Evolutionary conservation across 345 rosid genomes (phyloP).

Genomic region (Brassica incana): DNA sequence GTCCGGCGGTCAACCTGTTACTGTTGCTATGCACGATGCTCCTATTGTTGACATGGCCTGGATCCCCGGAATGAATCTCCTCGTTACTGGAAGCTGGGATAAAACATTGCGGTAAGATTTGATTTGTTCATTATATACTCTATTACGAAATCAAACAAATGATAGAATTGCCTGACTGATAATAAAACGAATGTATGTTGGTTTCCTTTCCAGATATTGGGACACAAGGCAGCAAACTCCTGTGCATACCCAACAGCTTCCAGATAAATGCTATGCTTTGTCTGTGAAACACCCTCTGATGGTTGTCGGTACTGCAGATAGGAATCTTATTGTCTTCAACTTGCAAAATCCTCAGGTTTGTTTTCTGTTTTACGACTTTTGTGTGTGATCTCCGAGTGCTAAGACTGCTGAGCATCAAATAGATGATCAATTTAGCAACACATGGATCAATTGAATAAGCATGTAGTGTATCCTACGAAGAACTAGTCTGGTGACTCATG

Average conservation of each 20-base stretch:
- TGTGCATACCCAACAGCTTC: slow-evolving; percentile 90
- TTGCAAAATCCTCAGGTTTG: slow-evolving; percentile 91
- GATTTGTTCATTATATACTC: not conserved
- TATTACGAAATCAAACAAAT: not conserved
- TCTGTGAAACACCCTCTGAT: slow-evolving; percentile 84
- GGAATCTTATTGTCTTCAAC: slow-evolving; percentile 82
- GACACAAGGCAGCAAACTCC: slow-evolving; percentile 86
- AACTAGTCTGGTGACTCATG: not conserved
- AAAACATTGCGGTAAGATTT: slow-evolving; percentile 72
- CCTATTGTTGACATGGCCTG: slow-evolving; percentile 82
- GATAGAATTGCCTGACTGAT: not conserved
- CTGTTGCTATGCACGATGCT: slow-evolving; percentile 94
- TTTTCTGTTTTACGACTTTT: not conserved
- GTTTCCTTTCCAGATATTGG: slow-evolving; percentile 67
- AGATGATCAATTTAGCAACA: not conserved
- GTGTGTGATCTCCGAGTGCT: not conserved
- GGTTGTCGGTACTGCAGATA: slow-evolving; percentile 98
- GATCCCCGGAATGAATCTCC: slow-evolving; percentile 89
- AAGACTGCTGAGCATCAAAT: not conserved
- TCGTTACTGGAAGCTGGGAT: slow-evolving; percentile 94
- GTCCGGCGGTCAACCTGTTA: slow-evolving; percentile 82
- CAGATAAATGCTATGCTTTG: slow-evolving; percentile 87
- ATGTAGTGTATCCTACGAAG: slow-evolving; percentile 5
- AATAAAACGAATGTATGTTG: not conserved
- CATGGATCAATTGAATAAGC: not conserved